phyloP scores from a whole-genome alignment of 2,329 filamentous ascomycete genomes.

The Claviceps digitariae region DNA sequence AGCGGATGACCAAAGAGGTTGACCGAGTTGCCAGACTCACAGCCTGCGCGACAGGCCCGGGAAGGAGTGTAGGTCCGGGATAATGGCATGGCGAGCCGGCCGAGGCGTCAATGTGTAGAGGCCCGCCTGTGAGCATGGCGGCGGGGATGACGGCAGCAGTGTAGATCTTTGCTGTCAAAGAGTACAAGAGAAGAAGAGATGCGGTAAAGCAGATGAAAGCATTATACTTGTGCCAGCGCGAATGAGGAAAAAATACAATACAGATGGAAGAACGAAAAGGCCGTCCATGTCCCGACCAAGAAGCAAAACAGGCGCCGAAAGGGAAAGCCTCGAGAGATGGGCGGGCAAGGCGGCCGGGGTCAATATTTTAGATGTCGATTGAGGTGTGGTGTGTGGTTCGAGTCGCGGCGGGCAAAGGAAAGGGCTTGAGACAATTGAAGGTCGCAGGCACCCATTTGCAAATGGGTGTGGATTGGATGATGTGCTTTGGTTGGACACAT shows the following conservation, averaged over 20 bases:
- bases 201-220: background rate
- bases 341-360: background rate
- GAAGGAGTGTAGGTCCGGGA: constrained; percentile 37
- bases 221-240: background rate
- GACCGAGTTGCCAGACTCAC: constrained; percentile 49
- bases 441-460: background rate
- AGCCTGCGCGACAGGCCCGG: constrained; percentile 40
- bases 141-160: background rate
- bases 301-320: background rate
- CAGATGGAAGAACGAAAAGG: background rate
- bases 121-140: constrained; percentile 1
- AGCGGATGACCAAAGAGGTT: constrained; percentile 41
- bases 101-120: constrained; percentile 7
- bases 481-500: background rate
- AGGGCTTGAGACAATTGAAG: background rate
- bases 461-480: background rate
- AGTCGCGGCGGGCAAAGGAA: background rate
- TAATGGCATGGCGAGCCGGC: constrained; percentile 9
- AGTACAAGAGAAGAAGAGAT: background rate
- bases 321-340: background rate
- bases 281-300: background rate
- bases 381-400: background rate
- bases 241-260: background rate
- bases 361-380: background rate
- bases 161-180: background rate